Percentiles rank a stretch among this genome's conserved stretches.
Conservation (phyloP, 805 yeast genomes). For the Teunomyces funiuensis region DNA sequence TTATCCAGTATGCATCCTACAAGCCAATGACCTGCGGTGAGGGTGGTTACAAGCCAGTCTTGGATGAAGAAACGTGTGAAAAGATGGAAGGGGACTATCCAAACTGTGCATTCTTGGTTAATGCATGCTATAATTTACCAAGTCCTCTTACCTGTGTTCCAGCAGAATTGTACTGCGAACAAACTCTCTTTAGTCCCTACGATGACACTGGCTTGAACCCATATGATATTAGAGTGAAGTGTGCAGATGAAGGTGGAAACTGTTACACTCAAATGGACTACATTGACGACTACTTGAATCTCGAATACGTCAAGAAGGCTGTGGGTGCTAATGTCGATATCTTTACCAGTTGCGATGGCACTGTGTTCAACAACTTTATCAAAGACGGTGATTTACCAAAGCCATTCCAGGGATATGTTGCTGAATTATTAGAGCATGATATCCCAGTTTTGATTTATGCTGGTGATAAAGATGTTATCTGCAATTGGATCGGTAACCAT, state of each 20-base stretch:
- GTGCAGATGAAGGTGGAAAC: conserved; percentile 60
- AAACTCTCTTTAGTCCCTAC: conserved; percentile 61
- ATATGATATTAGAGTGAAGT: conserved; percentile 80
- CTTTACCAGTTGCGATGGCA: conserved; percentile 74
- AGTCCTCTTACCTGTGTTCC: conserved; percentile 87
- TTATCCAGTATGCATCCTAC: conserved; percentile 73
- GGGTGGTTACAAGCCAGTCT: conserved; percentile 81
- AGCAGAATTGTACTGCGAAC: conserved; percentile 86
- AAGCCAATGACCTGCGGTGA: conserved; percentile 93
- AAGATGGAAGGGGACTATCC: conserved; percentile 61
- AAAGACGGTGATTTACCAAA: conserved; percentile 90
- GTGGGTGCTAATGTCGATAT: conserved; percentile 87
- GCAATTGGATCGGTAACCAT: conserved; percentile 89
- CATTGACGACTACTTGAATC: conserved; percentile 77
- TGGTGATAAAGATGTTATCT: conserved; percentile 89
- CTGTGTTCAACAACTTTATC: conserved; percentile 75
- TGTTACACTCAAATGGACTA: conserved; percentile 78
- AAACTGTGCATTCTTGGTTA: conserved; percentile 73
- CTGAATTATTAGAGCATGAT: conserved; percentile 62
- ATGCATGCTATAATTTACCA: conserved; percentile 72
- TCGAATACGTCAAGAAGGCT: conserved; percentile 70
- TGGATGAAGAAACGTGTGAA: conserved; percentile 65
- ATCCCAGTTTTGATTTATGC: conserved; percentile 88
- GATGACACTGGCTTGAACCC: conserved; percentile 79
- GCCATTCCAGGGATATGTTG: conserved; percentile 62